phyloP scores from a whole-genome alignment of 495 filamentous ascomycete species.

The Neurospora sp. region DNA sequence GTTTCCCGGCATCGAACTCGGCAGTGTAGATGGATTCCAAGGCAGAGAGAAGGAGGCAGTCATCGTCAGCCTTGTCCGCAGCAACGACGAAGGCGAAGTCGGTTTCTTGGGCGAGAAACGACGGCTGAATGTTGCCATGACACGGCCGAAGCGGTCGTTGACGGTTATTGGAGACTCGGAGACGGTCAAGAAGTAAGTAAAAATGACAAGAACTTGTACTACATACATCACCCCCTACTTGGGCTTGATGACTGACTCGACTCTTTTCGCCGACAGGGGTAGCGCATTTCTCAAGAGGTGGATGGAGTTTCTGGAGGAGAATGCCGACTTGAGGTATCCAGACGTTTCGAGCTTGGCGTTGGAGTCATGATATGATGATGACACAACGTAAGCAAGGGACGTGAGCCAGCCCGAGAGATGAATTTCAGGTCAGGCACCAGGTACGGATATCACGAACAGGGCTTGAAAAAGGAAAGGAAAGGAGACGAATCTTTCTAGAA shows the following conservation, averaged over 20 bases:
- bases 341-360: slow-evolving; percentile 47
- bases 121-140: slow-evolving; percentile 94
- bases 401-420: background rate
- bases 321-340: slow-evolving; percentile 78
- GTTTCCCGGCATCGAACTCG: slow-evolving; percentile 78
- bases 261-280: slow-evolving; percentile 41
- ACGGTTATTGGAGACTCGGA: slow-evolving; percentile 90
- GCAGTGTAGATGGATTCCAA: slow-evolving; percentile 95
- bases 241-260: slow-evolving; percentile 4
- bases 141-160: slow-evolving; percentile 78
- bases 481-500: background rate
- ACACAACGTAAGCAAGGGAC: background rate
- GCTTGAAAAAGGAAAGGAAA: background rate
- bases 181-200: slow-evolving; percentile 68
- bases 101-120: slow-evolving; percentile 93
- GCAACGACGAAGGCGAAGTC: slow-evolving; percentile 76
- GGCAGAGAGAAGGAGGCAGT: slow-evolving; percentile 96
- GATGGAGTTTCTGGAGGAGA: slow-evolving; percentile 81
- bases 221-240: slow-evolving; percentile 3
- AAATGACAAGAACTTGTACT: background rate
- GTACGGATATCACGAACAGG: background rate
- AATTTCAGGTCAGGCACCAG: background rate
- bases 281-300: slow-evolving; percentile 75
- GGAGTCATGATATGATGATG: background rate
- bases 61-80: slow-evolving; percentile 80